Evolutionary conservation across 2,329 filamentous ascomycete species (phyloP).

Genomic region (Diaporthe batatas): DNA sequence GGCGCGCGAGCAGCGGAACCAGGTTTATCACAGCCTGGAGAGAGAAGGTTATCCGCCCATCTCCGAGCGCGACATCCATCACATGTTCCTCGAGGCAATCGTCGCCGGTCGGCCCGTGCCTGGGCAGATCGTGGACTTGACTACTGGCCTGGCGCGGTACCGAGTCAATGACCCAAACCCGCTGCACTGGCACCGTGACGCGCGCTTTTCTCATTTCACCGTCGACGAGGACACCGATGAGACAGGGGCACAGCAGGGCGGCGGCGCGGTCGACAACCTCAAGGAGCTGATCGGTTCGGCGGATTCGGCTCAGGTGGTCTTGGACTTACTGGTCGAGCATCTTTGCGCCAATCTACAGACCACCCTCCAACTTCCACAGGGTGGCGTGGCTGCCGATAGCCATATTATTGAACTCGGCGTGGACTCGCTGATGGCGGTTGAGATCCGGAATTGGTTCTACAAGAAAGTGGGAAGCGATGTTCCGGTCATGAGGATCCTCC

Average conservation of each 20-base stretch:
- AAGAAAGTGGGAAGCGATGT: constrained; percentile 58
- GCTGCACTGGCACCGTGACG: constrained; percentile 59
- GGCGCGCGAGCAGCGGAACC: constrained; percentile 56
- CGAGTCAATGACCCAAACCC: constrained; percentile 47
- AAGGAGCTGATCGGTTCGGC: constrained; percentile 49
- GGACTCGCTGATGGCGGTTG: constrained; percentile 57
- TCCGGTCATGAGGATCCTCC: constrained; percentile 60
- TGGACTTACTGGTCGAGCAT: constrained; percentile 46
- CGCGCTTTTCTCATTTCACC: constrained; percentile 58
- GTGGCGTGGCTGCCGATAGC: constrained; percentile 49
- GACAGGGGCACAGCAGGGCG: not conserved
- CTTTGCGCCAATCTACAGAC: constrained; percentile 50
- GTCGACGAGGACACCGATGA: constrained; percentile 43
- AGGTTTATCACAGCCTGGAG: constrained; percentile 57
- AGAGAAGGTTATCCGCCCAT: constrained; percentile 61
- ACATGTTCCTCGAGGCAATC: constrained; percentile 66
- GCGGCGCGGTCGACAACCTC: constrained; percentile 44
- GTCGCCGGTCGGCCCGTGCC: constrained; percentile 53
- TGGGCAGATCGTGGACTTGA: constrained; percentile 52
- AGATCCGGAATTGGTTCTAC: constrained; percentile 61
- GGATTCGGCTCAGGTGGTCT: constrained; percentile 44
- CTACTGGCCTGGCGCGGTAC: constrained; percentile 57
- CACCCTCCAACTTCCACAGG: constrained; percentile 50
- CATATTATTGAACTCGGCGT: constrained; percentile 55
- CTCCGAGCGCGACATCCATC: constrained; percentile 64